Percentiles rank a stretch among this genome's conserved stretches.
Evolutionary conservation across 805 yeast species (phyloP).

Genomic region (Hagleromyces aurorensis): DNA sequence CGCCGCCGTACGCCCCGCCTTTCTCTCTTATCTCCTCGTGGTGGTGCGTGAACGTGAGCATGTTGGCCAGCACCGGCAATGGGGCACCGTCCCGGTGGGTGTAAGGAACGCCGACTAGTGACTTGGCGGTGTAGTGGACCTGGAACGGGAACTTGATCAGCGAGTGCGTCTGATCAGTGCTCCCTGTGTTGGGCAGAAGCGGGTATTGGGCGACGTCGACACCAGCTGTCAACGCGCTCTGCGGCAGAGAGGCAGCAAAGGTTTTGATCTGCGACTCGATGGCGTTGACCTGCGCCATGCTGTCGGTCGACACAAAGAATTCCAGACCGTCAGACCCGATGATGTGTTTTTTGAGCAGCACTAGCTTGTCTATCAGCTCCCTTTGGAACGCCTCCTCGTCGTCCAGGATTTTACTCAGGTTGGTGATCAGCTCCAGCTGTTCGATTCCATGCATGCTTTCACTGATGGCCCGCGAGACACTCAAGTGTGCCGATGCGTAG

Average conservation of each 20-base stretch:
- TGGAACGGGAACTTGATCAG: conserved; percentile 76
- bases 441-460: conserved; percentile 68
- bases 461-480: conserved; percentile 49
- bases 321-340: conserved; percentile 37
- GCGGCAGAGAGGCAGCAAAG: conserved; percentile 27
- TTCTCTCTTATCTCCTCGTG: conserved; percentile 89
- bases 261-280: conserved; percentile 22
- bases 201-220: conserved; percentile 4
- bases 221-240: conserved; percentile 3
- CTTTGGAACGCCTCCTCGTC: conserved; percentile 41
- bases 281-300: conserved; percentile 26
- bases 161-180: conserved; percentile 27
- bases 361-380: conserved; percentile 59
- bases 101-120: conserved; percentile 60
- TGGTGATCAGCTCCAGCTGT: conserved; percentile 63
- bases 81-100: conserved; percentile 71
- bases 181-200: conserved; percentile 2
- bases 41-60: conserved; percentile 72
- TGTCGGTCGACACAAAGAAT: conserved; percentile 53
- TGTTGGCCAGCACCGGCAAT: conserved; percentile 70
- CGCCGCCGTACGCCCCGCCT: conserved; percentile 98
- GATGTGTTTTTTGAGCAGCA: conserved; percentile 40
- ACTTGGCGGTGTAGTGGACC: conserved; percentile 72
- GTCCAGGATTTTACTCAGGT: conserved; percentile 44
- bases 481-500: conserved; percentile 55